Conservation (phyloP, 441 rosid species). For the Geranium incanum region DNA sequence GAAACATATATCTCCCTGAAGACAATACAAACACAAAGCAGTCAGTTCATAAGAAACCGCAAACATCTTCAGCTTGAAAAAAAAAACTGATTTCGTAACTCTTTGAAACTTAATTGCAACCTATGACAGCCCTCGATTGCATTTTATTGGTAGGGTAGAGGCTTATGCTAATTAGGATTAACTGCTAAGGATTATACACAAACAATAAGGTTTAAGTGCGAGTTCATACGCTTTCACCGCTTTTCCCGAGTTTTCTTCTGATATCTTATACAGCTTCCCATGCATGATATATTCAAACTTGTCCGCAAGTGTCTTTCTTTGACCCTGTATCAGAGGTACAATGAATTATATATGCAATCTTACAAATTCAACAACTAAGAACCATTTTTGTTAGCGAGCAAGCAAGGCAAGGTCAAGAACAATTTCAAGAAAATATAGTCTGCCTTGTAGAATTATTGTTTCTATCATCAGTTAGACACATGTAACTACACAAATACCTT, state of each 20-base stretch:
- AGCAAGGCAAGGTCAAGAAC: background rate
- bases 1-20: slow-evolving; percentile 76
- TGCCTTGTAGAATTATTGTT: background rate
- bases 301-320: slow-evolving; percentile 71
- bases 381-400: background rate
- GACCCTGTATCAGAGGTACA: slow-evolving; percentile 40
- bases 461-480: background rate
- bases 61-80: no score
- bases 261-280: slow-evolving; percentile 77
- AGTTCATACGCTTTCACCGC: slow-evolving; percentile 54
- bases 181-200: background rate
- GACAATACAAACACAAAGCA: background rate
- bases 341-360: slow-evolving; percentile 8
- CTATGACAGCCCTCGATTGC: no score
- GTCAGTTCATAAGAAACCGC: background rate
- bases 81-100: no score
- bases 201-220: background rate
- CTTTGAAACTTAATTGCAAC: no score
- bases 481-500: background rate
- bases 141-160: no score
- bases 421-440: background rate
- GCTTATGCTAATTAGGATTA: background rate
- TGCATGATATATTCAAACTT: slow-evolving; percentile 89
- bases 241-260: slow-evolving; percentile 58
- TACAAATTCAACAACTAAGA: background rate